phyloP scores from a whole-genome alignment of 768 basidiomycete genomes.

The Rhodotorula babjevae region DNA sequence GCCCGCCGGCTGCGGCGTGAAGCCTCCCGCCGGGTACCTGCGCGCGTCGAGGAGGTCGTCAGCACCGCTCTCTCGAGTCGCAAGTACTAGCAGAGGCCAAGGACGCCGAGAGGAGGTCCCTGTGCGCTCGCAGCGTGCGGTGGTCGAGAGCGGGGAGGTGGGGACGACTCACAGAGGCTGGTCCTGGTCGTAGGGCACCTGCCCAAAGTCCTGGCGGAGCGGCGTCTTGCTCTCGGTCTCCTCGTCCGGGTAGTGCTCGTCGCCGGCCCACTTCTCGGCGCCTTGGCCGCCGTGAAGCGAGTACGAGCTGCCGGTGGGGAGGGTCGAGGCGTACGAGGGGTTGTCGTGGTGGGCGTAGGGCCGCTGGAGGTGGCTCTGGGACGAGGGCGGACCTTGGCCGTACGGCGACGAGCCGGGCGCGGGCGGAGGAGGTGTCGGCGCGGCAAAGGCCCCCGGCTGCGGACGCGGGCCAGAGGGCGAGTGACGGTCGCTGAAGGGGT shows the following conservation, averaged over 20 bases:
- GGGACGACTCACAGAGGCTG: slow-evolving; percentile 22
- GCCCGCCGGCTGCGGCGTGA: slow-evolving; percentile 14
- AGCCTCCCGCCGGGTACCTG: slow-evolving; percentile 19
- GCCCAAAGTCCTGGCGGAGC: slow-evolving; percentile 6
- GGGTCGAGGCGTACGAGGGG: slow-evolving; percentile 11
- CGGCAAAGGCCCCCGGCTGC: neutral
- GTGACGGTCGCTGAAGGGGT: slow-evolving; percentile 22
- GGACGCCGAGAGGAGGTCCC: too few relatives aligned
- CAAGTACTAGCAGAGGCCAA: neutral
- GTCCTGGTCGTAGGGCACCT: slow-evolving; percentile 21
- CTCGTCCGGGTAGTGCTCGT: slow-evolving; percentile 2
- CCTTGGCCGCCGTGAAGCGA: slow-evolving; percentile 15
- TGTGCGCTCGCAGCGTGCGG: too few relatives aligned
- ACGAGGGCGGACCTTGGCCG: neutral
- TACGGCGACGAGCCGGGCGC: neutral
- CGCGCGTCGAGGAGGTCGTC: rapidly evolving
- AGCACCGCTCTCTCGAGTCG: too few relatives aligned
- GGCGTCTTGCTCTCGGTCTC: slow-evolving; percentile 31
- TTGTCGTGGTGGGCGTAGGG: slow-evolving; percentile 4
- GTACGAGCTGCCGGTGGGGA: slow-evolving; percentile 28
- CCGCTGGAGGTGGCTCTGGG: neutral
- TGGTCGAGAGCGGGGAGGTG: neutral
- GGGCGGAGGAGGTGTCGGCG: neutral
- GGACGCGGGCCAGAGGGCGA: slow-evolving; percentile 1
- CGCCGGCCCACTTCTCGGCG: slow-evolving; percentile 12